Evolutionary conservation across 352 stramenopile genomes (phyloP).

Genomic region (Globisporangium sylvaticum): DNA sequence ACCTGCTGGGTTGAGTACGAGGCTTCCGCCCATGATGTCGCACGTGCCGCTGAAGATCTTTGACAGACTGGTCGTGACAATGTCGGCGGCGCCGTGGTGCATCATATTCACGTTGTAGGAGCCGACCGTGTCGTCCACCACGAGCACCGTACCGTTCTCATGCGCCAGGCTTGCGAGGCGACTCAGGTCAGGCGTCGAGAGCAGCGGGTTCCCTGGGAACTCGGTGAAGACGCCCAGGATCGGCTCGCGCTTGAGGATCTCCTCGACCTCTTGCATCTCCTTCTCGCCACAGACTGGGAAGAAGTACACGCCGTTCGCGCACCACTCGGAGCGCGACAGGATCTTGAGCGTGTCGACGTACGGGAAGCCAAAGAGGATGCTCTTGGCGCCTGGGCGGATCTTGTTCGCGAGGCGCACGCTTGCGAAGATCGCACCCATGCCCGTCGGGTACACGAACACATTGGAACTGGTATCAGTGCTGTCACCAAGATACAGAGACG

Average conservation of each 20-base stretch:
- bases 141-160: conserved; percentile 79
- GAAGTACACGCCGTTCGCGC: conserved; percentile 83
- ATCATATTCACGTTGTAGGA: conserved; percentile 92
- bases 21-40: conserved; percentile 89
- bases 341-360: conserved; percentile 95
- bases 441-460: conserved; percentile 84
- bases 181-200: conserved; percentile 82
- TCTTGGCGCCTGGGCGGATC: conserved; percentile 39
- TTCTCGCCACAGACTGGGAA: conserved; percentile 78
- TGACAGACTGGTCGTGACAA: conserved; percentile 90
- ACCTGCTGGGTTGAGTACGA: conserved; percentile 83
- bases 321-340: conserved; percentile 83
- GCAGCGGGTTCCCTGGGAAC: conserved; percentile 91
- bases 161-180: conserved; percentile 80
- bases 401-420: conserved; percentile 67
- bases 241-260: conserved; percentile 60
- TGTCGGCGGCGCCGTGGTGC: conserved; percentile 67
- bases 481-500: conserved; percentile 41
- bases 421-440: conserved; percentile 88
- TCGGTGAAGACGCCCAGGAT: conserved; percentile 91
- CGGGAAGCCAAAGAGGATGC: conserved; percentile 91
- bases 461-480: conserved; percentile 3
- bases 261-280: conserved; percentile 56
- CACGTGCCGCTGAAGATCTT: conserved; percentile 92
- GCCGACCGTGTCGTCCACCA: conserved; percentile 90